Percentiles rank a stretch among this genome's conserved stretches.
Evolutionary conservation across 257 asterid species (phyloP).

Genomic region (Voacanga thouarsii): DNA sequence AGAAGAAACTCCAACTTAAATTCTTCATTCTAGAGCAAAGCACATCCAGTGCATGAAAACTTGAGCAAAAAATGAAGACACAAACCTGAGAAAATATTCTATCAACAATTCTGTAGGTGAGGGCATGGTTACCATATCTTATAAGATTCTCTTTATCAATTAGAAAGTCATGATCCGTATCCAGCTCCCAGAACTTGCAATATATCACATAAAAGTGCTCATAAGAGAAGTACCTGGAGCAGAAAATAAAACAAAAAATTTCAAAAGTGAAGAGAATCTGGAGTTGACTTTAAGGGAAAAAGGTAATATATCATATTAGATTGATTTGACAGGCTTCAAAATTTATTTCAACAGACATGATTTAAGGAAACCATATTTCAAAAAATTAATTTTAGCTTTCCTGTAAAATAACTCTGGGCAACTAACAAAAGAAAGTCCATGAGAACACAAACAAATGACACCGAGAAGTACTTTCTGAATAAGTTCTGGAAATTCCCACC

Average conservation of each 20-base stretch:
- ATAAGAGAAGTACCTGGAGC: conserved; percentile 93
- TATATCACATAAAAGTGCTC: conserved; percentile 99
- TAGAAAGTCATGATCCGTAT: conserved; percentile 94
- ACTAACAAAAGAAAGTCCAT: background rate
- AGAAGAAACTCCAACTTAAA: conserved; percentile 10
- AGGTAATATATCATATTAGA: background rate
- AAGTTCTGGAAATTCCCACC: background rate
- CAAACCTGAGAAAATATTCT: conserved; percentile 97
- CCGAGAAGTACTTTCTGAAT: background rate
- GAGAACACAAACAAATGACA: background rate
- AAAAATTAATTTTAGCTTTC: background rate
- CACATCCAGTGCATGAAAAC: conserved; percentile 21
- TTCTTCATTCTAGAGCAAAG: conserved; percentile 20
- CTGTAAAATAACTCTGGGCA: background rate
- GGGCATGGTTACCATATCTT: conserved; percentile 98
- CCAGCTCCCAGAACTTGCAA: conserved; percentile 99
- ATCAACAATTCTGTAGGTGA: conserved; percentile 98
- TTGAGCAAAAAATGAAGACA: conserved; percentile 24
- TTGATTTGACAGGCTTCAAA: background rate
- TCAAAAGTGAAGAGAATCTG: background rate
- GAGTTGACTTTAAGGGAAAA: background rate
- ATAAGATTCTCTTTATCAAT: conserved; percentile 97
- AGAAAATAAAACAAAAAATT: conserved; percentile 22
- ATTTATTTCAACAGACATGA: background rate
- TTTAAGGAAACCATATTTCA: background rate